These are phyloP conservation scores for Purpureocillium takamizusanense DNA, from an alignment of 2,329 filamentous ascomycete species.

Conservation along the genomic window DNA sequence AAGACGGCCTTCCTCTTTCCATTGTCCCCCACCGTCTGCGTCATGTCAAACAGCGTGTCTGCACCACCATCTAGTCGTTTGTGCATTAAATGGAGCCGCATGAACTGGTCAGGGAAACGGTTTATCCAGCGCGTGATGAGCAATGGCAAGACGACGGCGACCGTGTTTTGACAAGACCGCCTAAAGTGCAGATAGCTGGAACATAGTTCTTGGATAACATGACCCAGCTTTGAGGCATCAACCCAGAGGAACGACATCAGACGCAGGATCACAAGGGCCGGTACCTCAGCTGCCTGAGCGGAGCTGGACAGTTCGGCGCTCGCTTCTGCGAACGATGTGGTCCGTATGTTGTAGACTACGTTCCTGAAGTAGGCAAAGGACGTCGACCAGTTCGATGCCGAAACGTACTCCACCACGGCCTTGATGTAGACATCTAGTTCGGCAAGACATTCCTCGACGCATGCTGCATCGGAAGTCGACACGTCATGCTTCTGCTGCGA, in stretches of 20 bases:
- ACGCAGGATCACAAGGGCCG: conserved; percentile 44
- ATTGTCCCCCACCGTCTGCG: conserved; percentile 50
- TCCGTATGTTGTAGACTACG: conserved; percentile 41
- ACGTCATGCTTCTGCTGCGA: conserved; percentile 5
- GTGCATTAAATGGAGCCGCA: conserved; percentile 50
- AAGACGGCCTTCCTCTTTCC: conserved; percentile 44
- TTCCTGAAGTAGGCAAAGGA: conserved; percentile 50
- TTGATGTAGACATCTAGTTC: conserved; percentile 47
- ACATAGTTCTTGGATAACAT: conserved; percentile 57
- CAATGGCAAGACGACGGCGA: conserved; percentile 53
- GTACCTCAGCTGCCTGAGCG: conserved; percentile 39
- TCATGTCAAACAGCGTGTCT: conserved; percentile 63
- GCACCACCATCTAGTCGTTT: conserved; percentile 55
- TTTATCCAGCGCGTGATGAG: conserved; percentile 59
- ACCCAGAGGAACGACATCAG: conserved; percentile 57
- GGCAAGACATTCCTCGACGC: conserved; percentile 23
- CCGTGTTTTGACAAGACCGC: conserved; percentile 53
- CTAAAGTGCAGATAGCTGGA: conserved; percentile 59
- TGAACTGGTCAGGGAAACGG: conserved; percentile 55
- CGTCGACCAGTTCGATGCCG: conserved; percentile 53
- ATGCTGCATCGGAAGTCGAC: conserved; percentile 10
- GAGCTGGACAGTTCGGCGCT: conserved; percentile 24
- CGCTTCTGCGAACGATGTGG: conserved; percentile 28
- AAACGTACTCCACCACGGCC: conserved; percentile 53
- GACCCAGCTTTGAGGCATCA: conserved; percentile 50